Conservation (phyloP, 495 filamentous ascomycete species). For the Penicillium antarcticum region DNA sequence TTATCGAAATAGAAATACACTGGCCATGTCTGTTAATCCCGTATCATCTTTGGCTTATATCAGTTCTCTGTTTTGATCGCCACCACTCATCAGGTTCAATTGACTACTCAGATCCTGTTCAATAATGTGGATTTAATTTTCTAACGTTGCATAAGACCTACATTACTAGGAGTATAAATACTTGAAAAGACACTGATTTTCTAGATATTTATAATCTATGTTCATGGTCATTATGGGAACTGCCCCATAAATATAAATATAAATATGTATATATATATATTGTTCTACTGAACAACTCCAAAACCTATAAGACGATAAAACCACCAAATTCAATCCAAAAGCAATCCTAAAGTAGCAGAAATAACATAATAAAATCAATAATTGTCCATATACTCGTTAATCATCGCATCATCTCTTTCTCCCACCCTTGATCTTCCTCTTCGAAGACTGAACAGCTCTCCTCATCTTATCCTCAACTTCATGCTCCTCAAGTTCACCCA, state of each 20-base stretch:
- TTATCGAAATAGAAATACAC: no score
- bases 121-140: no score
- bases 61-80: no score
- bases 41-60: no score
- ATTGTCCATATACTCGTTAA: neutral
- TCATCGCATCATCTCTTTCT: neutral
- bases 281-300: no score
- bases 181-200: neutral
- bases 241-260: neutral
- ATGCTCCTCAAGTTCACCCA: conserved; percentile 19
- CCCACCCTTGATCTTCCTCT: conserved; percentile 15
- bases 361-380: neutral
- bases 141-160: no score
- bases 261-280: neutral
- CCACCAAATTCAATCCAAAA: neutral
- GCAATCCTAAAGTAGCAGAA: neutral
- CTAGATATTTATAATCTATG: no score
- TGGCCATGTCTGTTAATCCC: no score
- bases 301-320: neutral
- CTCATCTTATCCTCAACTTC: conserved; percentile 23
- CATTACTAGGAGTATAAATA: neutral
- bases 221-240: no score
- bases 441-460: conserved; percentile 24
- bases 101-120: no score
- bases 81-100: no score